phyloP scores from a whole-genome alignment of 305 asterid genomes.

The Fraxinus xanthoxyloides region DNA sequence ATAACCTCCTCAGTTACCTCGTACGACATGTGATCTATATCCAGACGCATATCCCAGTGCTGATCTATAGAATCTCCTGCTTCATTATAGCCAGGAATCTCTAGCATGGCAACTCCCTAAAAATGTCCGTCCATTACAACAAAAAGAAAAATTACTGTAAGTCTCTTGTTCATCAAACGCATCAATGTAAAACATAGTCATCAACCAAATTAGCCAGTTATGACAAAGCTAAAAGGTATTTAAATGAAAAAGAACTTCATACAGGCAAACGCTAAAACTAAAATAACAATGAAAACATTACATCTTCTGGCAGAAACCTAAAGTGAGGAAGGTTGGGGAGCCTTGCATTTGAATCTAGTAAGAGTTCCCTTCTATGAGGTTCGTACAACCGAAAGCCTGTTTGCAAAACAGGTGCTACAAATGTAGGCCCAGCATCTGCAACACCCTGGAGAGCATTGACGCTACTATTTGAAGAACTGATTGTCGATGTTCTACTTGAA shows the following conservation, averaged over 20 bases:
- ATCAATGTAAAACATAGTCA: not conserved
- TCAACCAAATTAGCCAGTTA: not conserved
- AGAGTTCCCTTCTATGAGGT: slow-evolving; percentile 63
- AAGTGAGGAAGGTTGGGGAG: slow-evolving; percentile 18
- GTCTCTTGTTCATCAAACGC: not conserved
- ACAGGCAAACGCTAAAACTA: not conserved
- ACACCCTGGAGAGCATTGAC: slow-evolving; percentile 36
- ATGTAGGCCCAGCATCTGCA: slow-evolving; percentile 53
- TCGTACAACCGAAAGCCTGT: slow-evolving; percentile 55
- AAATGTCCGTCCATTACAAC: slow-evolving; percentile 9
- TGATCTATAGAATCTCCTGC: slow-evolving; percentile 59
- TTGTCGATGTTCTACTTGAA: slow-evolving; percentile 41
- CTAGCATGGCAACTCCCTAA: slow-evolving; percentile 82
- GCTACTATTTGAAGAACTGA: slow-evolving; percentile 31
- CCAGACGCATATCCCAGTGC: slow-evolving; percentile 88
- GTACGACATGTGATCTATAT: slow-evolving; percentile 35
- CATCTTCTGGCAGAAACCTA: slow-evolving; percentile 41
- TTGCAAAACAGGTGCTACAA: slow-evolving; percentile 58
- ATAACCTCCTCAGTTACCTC: not conserved
- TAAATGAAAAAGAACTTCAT: slow-evolving; percentile 3
- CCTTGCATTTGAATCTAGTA: slow-evolving; percentile 32
- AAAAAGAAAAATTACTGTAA: not conserved
- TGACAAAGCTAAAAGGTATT: not conserved
- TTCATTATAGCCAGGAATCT: slow-evolving; percentile 66
- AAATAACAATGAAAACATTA: slow-evolving; percentile 29